These are phyloP conservation scores for Agaricus subrufescens DNA, from an alignment of 768 basidiomycete species.

Conservation along the genomic window DNA sequence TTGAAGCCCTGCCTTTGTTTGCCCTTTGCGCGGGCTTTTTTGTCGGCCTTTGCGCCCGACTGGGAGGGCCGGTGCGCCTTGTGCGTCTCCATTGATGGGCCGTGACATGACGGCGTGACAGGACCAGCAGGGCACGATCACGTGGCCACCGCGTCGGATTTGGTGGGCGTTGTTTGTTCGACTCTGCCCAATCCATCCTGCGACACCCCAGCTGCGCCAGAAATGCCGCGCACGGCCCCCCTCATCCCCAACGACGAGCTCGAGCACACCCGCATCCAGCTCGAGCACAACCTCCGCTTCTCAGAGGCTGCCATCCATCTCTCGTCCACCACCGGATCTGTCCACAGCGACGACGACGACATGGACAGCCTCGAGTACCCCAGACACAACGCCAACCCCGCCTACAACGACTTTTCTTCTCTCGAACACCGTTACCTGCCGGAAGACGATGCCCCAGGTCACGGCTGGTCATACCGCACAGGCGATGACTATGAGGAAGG, in stretches of 20 bases:
- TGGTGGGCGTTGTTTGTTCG: conserved; percentile 15
- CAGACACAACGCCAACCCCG: conserved; percentile 59
- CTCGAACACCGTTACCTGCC: conserved; percentile 50
- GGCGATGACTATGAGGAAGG: conserved; percentile 59
- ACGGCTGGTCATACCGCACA: conserved; percentile 54
- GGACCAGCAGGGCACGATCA: conserved; percentile 14
- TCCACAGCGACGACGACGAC: conserved; percentile 26
- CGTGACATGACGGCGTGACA: too few species aligned
- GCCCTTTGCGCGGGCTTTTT: conserved; percentile 68
- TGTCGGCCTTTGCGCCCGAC: conserved; percentile 69
- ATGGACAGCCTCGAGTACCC: conserved; percentile 65
- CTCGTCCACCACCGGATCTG: conserved; percentile 39
- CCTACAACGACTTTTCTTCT: conserved; percentile 51
- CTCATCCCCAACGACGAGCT: conserved; percentile 67
- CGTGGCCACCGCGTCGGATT: conserved; percentile 24
- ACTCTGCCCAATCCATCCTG: conserved; percentile 11
- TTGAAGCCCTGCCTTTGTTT: conserved; percentile 79
- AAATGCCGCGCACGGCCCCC: conserved; percentile 18
- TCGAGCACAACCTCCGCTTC: conserved; percentile 74
- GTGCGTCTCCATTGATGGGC: conserved; percentile 33
- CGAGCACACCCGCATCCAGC: conserved; percentile 71
- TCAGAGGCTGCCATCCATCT: conserved; percentile 70
- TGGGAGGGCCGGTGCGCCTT: conserved; percentile 78
- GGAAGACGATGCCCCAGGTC: conserved; percentile 47
- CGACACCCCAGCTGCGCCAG: conserved; percentile 20